Evolutionary conservation across 2,329 filamentous ascomycete genomes (phyloP).

Genomic region (Aspergillus calidoustus): DNA sequence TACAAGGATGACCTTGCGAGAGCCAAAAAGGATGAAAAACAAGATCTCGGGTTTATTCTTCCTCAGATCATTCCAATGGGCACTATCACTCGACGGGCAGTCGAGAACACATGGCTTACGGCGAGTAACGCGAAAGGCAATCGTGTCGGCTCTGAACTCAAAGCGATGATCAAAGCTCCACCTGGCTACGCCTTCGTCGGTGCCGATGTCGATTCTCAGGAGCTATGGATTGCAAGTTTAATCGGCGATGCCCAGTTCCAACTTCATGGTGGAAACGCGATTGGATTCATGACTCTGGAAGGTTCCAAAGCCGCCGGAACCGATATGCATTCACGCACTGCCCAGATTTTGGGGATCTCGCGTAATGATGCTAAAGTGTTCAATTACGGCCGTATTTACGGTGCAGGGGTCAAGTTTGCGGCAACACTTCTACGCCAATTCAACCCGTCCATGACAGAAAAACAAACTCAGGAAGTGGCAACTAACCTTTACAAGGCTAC

Average conservation of each 20-base stretch:
- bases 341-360: slow-evolving; percentile 87
- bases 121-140: slow-evolving; percentile 97
- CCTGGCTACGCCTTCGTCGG: slow-evolving; percentile 92
- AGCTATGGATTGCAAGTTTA: slow-evolving; percentile 96
- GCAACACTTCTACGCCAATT: slow-evolving; percentile 89
- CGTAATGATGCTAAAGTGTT: slow-evolving; percentile 96
- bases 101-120: slow-evolving; percentile 98
- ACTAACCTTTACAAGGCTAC: slow-evolving; percentile 83
- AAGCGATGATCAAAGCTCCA: slow-evolving; percentile 93
- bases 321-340: slow-evolving; percentile 92
- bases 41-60: slow-evolving; percentile 77
- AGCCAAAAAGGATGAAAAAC: slow-evolving; percentile 31
- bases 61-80: slow-evolving; percentile 98
- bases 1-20: slow-evolving; percentile 68
- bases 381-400: slow-evolving; percentile 98
- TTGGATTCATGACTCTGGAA: slow-evolving; percentile 98
- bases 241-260: slow-evolving; percentile 94
- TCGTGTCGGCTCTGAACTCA: slow-evolving; percentile 92
- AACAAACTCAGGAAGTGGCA: slow-evolving; percentile 75
- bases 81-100: slow-evolving; percentile 89
- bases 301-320: slow-evolving; percentile 93
- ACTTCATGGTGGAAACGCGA: slow-evolving; percentile 92
- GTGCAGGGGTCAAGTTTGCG: slow-evolving; percentile 94
- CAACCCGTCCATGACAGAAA: slow-evolving; percentile 81
- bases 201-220: slow-evolving; percentile 95